Evolutionary conservation across 768 basidiomycete species (phyloP), one percentile per base, ranked within the genome.

Genomic region (Strobilomyces dryophilus): DNA sequence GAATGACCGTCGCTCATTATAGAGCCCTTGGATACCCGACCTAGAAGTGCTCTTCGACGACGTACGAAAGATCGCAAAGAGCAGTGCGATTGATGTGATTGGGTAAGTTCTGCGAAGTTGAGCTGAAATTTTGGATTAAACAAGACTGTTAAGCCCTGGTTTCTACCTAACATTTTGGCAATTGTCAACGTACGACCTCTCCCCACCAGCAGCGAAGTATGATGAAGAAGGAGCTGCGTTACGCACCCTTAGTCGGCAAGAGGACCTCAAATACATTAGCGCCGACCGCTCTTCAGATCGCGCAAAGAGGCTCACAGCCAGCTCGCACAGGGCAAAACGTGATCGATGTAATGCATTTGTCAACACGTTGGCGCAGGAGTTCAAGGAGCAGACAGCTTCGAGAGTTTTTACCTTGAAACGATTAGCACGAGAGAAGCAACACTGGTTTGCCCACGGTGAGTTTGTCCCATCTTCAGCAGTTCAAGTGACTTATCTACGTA

Each of bases 141-240:
- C 37, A 35, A 15, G n/a, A 21, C 12, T 50, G 59, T 47, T 1
- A 34, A 97, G 95, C 4, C 86, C 93, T 27, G 89, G 85, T 3
- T 98, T 99, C 73, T 98, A 94, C 64, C 71, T 91, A 43, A 93
- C 95, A 3, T 99, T 98, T 73, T 99, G 97, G 97, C 95, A 98
- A 67, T 71, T 98, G 47, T 88, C 92, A 1, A 87, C 89, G 32
- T 91, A 93, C 62, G 97, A 99, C 68, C 77, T 98, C 32, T 73
- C 82, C 1, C 87, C 90, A 12, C 93, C 95, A 0, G 75, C 78
- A 17, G 64, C 81, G 7, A 82, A 81, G 54, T 99, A 98, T 56
- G 85, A 90, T 42, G 86, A 89, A 62, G 89, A 93, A 62, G 80
- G 82, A 29, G 76, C 79, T 24, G 73, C 76, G 15, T 67, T 91